Evolutionary conservation across 2,329 filamentous ascomycete species (phyloP), one percentile per base, ranked within the genome.

Genomic region (Clonostachys chloroleuca): DNA sequence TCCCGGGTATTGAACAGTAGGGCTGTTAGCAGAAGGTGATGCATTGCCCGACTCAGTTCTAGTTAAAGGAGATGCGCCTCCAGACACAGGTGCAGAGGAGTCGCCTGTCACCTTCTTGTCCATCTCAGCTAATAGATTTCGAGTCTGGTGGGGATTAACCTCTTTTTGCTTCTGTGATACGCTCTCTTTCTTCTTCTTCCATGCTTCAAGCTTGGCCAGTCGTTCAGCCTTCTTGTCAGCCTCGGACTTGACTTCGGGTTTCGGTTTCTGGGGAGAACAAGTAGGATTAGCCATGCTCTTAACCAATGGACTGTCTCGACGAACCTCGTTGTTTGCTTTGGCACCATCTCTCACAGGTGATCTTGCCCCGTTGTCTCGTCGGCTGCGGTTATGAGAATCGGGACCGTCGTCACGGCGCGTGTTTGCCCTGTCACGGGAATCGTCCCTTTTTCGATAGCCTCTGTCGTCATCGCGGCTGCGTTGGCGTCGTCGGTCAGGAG

Each of bases 181-280:
- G 61, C 84, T 83, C 53, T 89, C 87, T 62, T 90, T 86, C 68
- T 92, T 92, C 67, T 90, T 87, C 69, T 96, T 96, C 92, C 91
- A 96, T 48, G 89, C 88, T 63, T 92, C 89, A 30, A 95, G 70
- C 62, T 89, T 92, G 30, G 89, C 89, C 40, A 91, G 75, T 52
- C 88, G 77, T 64, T 92, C 88, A 44, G 86, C 87, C 64, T 92
- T 89, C 47, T 67, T 90, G 44, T 90, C 84, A 51, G 82, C 80
- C 57, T 90, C 87, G 33, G 80, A 75, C 58, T 83, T 83, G 16
- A 68, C 67, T 41, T 72, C 67, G 46, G 74, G 62, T 10, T 30
- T 30, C 24, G 24, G 24, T 30, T 30, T 30, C 24, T 30, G 13
- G 24, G 16, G 18, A 20, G 24, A 40, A 20, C 40, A n/a, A 12